phyloP scores from a whole-genome alignment of 306 rosid species.

The Spatholobus suberectus region DNA sequence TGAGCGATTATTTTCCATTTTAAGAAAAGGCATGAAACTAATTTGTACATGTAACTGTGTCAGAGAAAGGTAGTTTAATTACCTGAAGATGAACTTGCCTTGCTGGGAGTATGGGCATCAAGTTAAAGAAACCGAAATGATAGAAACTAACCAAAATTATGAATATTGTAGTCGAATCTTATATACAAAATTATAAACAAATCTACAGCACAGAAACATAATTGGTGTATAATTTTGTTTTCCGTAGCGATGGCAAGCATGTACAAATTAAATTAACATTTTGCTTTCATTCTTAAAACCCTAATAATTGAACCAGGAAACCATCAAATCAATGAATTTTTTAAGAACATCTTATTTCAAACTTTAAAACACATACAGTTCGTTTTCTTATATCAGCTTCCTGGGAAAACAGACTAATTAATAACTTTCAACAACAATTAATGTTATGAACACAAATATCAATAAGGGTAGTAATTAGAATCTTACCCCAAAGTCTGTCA shows the following conservation, averaged over 20 bases:
- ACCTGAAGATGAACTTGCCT: slow-evolving; percentile 3
- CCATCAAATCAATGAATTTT: not conserved
- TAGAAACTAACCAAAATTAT: not conserved
- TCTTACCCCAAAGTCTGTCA: not conserved
- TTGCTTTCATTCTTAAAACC: slow-evolving; percentile 31
- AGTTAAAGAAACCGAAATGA: not conserved
- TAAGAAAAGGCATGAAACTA: not conserved
- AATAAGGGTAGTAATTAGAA: not conserved
- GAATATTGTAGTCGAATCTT: not conserved
- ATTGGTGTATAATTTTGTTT: not conserved
- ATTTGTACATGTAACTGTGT: not conserved
- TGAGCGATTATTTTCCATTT: slow-evolving; percentile 1
- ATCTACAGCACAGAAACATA: not conserved
- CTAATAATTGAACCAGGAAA: slow-evolving; percentile 10
- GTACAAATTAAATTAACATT: not conserved
- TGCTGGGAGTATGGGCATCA: not conserved
- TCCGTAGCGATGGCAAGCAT: not conserved
- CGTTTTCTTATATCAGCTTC: not conserved
- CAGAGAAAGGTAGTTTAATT: slow-evolving; percentile 12
- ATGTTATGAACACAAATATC: not conserved
- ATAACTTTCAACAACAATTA: not conserved
- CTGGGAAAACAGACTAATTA: not conserved
- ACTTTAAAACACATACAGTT: not conserved
- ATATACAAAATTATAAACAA: not conserved
- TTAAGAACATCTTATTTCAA: not conserved